A percentile compares a stretch with the other conserved stretches of the same genome.
Evolutionary conservation across 1,284 basidiomycete species (phyloP).

Genomic region (Uromyces viciae-fabae): DNA sequence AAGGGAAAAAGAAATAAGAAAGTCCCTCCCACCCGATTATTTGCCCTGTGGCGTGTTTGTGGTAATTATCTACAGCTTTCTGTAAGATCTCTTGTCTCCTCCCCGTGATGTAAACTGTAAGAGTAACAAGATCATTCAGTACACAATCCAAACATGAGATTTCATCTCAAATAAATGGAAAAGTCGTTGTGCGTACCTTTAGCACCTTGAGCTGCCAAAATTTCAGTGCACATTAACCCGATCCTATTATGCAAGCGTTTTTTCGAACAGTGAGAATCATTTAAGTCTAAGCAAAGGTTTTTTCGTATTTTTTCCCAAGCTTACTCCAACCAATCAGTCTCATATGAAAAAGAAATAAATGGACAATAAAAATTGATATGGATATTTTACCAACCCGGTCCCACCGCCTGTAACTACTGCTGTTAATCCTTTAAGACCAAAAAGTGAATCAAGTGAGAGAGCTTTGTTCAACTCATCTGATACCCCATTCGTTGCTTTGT

Average conservation of each 20-base stretch:
- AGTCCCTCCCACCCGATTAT: conserved; percentile 29
- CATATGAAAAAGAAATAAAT: no score
- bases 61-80: conserved; percentile 36
- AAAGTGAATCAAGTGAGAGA: conserved; percentile 41
- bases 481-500: conserved; percentile 21
- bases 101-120: conserved; percentile 39
- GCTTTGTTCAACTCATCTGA: conserved; percentile 35
- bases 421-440: conserved; percentile 22
- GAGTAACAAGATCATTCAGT: not conserved
- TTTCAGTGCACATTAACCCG: conserved; percentile 42
- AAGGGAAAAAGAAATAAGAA: not conserved
- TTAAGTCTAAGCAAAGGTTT: no score
- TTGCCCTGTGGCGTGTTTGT: conserved; percentile 34
- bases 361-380: no score
- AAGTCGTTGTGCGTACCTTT: conserved; percentile 7
- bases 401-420: conserved; percentile 45
- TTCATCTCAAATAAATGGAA: not conserved
- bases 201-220: conserved; percentile 41
- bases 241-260: conserved; percentile 13
- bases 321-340: not conserved
- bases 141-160: not conserved
- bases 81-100: conserved; percentile 40
- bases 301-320: no score
- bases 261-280: no score
- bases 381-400: conserved; percentile 29